These are phyloP conservation scores for Wolfiporia cocos DNA, from an alignment of 1,284 basidiomycete species.

Conservation along the genomic window DNA sequence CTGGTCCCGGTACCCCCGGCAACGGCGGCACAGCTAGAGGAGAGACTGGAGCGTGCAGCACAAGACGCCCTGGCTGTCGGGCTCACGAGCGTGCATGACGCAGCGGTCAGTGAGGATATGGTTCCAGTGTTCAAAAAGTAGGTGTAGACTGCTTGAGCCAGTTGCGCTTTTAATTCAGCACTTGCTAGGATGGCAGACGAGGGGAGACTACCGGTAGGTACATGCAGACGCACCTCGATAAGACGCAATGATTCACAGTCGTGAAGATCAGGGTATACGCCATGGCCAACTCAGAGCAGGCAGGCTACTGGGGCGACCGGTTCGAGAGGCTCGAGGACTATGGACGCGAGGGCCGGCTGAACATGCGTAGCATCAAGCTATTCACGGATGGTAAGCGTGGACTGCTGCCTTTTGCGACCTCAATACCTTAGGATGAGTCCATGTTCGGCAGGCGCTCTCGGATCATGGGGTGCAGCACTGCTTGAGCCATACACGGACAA, in stretches of 20 bases:
- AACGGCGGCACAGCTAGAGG: conserved; percentile 49
- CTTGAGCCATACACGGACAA: conserved; percentile 82
- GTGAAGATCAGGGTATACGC: conserved; percentile 67
- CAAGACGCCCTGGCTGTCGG: conserved; percentile 69
- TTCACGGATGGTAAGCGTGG: conserved; percentile 60
- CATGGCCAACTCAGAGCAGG: conserved; percentile 60
- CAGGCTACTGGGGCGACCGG: conserved; percentile 60
- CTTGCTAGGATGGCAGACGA: conserved; percentile 37
- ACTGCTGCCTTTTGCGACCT: background rate
- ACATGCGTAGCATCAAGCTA: conserved; percentile 77
- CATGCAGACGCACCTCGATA: background rate
- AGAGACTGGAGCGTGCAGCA: conserved; percentile 60
- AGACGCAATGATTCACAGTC: background rate
- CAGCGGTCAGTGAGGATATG: conserved; percentile 44
- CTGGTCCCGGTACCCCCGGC: conserved; percentile 62
- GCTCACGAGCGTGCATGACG: conserved; percentile 83
- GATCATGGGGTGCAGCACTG: conserved; percentile 88
- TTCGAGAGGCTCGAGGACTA: conserved; percentile 59
- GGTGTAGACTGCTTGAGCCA: background rate
- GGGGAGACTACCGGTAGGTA: conserved; percentile 56
- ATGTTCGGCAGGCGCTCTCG: conserved; percentile 62
- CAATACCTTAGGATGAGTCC: background rate
- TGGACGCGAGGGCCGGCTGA: conserved; percentile 57
- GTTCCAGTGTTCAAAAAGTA: conserved; percentile 68
- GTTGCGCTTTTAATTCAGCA: background rate